phyloP scores from a whole-genome alignment of 2,329 filamentous ascomycete genomes.

The Cytospora paraplurivora region DNA sequence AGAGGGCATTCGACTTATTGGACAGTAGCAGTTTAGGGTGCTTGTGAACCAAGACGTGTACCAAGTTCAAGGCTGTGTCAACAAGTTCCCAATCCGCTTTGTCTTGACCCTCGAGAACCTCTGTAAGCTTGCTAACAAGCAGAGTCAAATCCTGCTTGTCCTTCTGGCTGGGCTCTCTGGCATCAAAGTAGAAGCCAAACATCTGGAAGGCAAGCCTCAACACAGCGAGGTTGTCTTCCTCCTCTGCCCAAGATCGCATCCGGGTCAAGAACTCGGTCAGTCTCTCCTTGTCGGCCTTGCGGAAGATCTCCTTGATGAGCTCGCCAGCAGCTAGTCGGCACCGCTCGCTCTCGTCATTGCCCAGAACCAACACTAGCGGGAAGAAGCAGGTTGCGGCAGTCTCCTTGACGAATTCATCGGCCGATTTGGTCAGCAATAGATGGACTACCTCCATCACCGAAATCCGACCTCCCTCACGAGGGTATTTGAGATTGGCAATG shows the following conservation, averaged over 20 bases:
- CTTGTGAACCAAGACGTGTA: conserved; percentile 67
- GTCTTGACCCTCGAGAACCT: conserved; percentile 58
- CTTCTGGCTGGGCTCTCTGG: conserved; percentile 57
- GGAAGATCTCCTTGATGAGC: conserved; percentile 79
- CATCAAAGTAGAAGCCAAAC: conserved; percentile 82
- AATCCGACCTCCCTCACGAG: conserved; percentile 82
- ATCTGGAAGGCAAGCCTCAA: conserved; percentile 75
- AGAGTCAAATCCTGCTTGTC: conserved; percentile 69
- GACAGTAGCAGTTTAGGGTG: conserved; percentile 67
- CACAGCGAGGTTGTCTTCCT: conserved; percentile 71
- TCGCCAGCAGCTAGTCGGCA: conserved; percentile 82
- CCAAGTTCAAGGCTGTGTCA: conserved; percentile 70
- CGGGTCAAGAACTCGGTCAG: conserved; percentile 70
- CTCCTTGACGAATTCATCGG: conserved; percentile 79
- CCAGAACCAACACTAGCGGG: conserved; percentile 79
- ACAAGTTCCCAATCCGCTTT: conserved; percentile 70
- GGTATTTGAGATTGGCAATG: conserved; percentile 87
- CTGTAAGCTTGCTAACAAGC: conserved; percentile 57
- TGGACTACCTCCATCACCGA: conserved; percentile 93
- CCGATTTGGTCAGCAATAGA: conserved; percentile 81
- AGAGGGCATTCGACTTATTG: conserved; percentile 63
- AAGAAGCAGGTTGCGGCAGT: conserved; percentile 81
- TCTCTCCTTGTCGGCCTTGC: conserved; percentile 72
- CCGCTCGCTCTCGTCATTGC: conserved; percentile 84
- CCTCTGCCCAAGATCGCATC: conserved; percentile 74